Percentiles rank a stretch among this genome's conserved stretches.
phyloP scores from a whole-genome alignment of 345 rosid species.

The Capsella bursapastoris region DNA sequence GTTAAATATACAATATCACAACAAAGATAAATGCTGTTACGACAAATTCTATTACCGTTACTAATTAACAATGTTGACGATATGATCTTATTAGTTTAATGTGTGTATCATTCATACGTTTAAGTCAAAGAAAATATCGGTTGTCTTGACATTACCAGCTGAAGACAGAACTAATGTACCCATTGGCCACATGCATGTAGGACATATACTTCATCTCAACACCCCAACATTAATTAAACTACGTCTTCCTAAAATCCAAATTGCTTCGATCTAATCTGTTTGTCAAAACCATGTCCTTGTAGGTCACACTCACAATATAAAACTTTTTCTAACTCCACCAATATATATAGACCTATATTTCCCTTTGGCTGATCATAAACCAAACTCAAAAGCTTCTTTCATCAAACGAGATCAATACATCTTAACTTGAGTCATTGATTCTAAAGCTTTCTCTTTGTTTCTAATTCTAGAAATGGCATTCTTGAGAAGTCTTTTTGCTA shows the following conservation, averaged over 20 bases:
- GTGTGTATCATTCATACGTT: neutral
- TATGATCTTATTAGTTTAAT: neutral
- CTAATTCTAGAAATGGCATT: slow-evolving; percentile 30
- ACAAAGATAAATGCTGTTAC: neutral
- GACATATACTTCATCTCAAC: slow-evolving; percentile 35
- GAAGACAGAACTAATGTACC: slow-evolving; percentile 33
- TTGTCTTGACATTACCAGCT: slow-evolving; percentile 23
- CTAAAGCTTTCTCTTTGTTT: slow-evolving; percentile 4
- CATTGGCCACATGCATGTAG: slow-evolving; percentile 38
- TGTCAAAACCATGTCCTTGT: slow-evolving; percentile 40
- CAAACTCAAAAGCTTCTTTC: slow-evolving; percentile 35
- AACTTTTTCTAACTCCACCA: slow-evolving; percentile 7
- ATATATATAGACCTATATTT: slow-evolving; percentile 34
- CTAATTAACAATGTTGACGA: neutral
- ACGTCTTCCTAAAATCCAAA: slow-evolving; percentile 15
- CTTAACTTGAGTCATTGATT: slow-evolving; percentile 1
- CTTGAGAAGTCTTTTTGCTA: slow-evolving; percentile 33
- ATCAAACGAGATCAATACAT: slow-evolving; percentile 20
- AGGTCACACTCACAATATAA: slow-evolving; percentile 28
- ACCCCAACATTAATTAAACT: slow-evolving; percentile 29
- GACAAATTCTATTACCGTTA: slow-evolving; percentile 3
- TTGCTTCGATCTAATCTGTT: slow-evolving; percentile 11
- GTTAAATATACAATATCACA: neutral
- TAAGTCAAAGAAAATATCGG: slow-evolving; percentile 7
- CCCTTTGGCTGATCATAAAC: slow-evolving; percentile 28